Base-by-base conservation (phyloP, 306 rosid genomes). In the Senna tora region DNA sequence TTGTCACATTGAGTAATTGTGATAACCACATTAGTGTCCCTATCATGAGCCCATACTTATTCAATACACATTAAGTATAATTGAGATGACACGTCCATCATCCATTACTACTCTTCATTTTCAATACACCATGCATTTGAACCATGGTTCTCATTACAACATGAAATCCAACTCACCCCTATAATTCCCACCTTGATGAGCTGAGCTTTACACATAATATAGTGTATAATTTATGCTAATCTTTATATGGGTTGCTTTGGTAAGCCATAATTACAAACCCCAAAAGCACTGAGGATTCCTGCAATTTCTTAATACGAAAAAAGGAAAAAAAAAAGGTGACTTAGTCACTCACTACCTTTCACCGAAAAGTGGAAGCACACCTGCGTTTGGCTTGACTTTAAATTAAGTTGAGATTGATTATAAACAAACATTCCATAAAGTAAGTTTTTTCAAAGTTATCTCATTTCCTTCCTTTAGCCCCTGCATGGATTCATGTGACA, bases 311-410 rank as follows among this genome's bases (percentile, higher is more conserved):
- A 51, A 54, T 77, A 42, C 62, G 6, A 16, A 61, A 85, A 79
- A 80, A 75, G 50, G 69, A 68, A 77, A 75, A 14, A 75, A 65
- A 47, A 79, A 79, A 62, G 79, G 60, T 74, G 46, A 77, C 70
- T 70, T 64, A 0, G 67, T 16, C 32, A 59, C 39, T 76, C 80
- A 32, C 51, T 65, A 71, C 82, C 90, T 88, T 89, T 88, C 92
- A 94, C 99, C 96, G 96, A 89, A 94, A 91, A 94, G 99, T 88
- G 83, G 79, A 67, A 67, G 30, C 81, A 81, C 81, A 80, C 83
- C 84, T 82, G 56, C 72, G 66, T 45, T 77, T 79, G 67, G 69
- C 83, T 88, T 84, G 96, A 88, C 96, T 84, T 89, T 76, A 74
- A 73, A 71, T 76, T 65, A 80, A 62, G 47, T 76, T 59, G 79